Evolutionary conservation across 2,329 filamentous ascomycete genomes (phyloP).

Genomic region (Alternaria brassicicola): DNA sequence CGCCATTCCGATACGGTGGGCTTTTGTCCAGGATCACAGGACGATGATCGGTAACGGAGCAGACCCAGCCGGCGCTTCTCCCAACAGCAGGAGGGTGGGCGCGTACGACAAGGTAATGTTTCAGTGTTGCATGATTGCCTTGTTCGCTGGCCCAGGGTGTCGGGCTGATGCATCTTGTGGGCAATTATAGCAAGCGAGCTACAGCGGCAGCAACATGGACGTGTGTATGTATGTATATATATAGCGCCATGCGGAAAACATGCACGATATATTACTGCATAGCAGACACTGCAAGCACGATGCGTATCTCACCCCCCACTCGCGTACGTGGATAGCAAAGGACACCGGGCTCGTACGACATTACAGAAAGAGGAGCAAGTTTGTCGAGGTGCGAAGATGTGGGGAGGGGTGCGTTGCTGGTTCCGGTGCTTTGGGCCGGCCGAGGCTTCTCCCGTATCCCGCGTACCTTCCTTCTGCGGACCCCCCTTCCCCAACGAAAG

Average conservation of each 20-base stretch:
- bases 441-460: slow-evolving; percentile 20
- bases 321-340: background rate
- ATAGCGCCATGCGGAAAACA: background rate
- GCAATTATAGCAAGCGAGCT: slow-evolving; percentile 16
- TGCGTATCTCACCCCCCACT: background rate
- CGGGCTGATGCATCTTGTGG: slow-evolving; percentile 11
- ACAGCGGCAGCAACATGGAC: slow-evolving; percentile 4
- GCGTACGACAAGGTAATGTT: slow-evolving; percentile 11
- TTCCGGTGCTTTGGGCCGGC: slow-evolving; percentile 17
- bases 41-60: background rate
- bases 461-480: slow-evolving; percentile 10
- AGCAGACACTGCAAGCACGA: background rate
- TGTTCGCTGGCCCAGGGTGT: slow-evolving; percentile 12
- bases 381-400: slow-evolving; percentile 2
- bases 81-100: slow-evolving; percentile 6
- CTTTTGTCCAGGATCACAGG: slow-evolving; percentile 3
- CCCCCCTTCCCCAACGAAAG: background rate
- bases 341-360: background rate
- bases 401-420: background rate
- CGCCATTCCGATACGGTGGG: slow-evolving; percentile 17
- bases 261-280: slow-evolving; percentile 4
- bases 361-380: background rate
- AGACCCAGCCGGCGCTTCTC: background rate
- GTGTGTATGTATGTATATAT: too few relatives aligned
- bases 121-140: slow-evolving; percentile 5